Evolutionary conservation across 108 stramenopile genomes (phyloP), one percentile per base, ranked within the genome.

Genomic region (Skeletonema marinoi): DNA sequence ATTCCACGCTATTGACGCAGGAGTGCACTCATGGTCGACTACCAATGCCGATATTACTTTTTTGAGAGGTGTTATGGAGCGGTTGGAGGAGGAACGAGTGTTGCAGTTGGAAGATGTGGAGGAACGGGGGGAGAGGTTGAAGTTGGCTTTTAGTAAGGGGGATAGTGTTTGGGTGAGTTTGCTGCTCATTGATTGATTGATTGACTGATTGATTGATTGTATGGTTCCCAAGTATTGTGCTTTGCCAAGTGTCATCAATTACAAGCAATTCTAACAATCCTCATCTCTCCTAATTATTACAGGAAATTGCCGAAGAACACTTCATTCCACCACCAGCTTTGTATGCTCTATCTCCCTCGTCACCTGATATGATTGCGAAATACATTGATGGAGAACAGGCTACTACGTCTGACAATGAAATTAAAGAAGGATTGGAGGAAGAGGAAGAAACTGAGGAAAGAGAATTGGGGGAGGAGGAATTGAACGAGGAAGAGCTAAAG

Each of bases 81-180:
- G 71, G 60, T 46, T 72, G 71, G 71, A 72, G 41, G 35, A 44
- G 31, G 60, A 72, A 31, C 56, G 59, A 7, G 60, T 60, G 21
- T 61, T 39, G 3, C 44, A 44, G 19, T 33, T 35, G 60, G 71
- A 72, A 35, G 42, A 59, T 32, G 42, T 46, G 14, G 71, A 72
- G 60, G 71, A 72, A 6, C 58, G 71, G 60, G 59, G 25, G 29
- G 21, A 60, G 31, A 32, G 71, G 41, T 48, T 72, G 60, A 72
- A 60, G 71, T 41, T 60, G 33, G 71, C 71, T 7, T 72, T 72
- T 46, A n/a, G 33, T 19, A 72, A 72, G 38, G 71, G 42, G 60
- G 38, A 63, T n/a, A 39, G 32, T 32, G 71, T 72, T 46, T 72
- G 35, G 60, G 71, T 72, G 61, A 61, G 71, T 72, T 70, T 4